A percentile compares a stretch with the other conserved stretches of the same genome.
phyloP scores from a whole-genome alignment of 768 basidiomycete species.

The Clavaria fumosa region DNA sequence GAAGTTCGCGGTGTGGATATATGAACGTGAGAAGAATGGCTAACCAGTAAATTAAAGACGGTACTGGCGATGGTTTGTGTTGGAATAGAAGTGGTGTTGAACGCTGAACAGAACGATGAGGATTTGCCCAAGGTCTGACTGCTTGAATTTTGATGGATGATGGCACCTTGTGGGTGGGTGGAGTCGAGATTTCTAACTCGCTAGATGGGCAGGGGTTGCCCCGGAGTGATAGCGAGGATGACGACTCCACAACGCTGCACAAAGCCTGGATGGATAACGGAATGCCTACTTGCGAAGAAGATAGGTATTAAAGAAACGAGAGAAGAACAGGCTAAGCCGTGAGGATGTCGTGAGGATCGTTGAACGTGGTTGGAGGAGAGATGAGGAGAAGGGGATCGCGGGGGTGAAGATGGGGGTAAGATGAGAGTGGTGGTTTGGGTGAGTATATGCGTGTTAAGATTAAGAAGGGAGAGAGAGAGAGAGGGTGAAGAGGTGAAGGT shows the following conservation, averaged over 20 bases:
- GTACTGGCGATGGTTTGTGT: constrained; percentile 15
- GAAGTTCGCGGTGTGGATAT: constrained; percentile 14
- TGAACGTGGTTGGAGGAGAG: no score
- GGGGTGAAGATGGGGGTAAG: constrained; percentile 48
- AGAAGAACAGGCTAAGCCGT: constrained; percentile 4
- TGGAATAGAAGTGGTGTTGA: constrained; percentile 17
- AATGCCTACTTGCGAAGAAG: constrained; percentile 5
- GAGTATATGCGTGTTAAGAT: background rate
- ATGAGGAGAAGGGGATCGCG: constrained; percentile 36
- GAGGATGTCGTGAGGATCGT: constrained; percentile 18
- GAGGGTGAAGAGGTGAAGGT: constrained; percentile 13
- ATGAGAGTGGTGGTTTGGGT: constrained; percentile 20
- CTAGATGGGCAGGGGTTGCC: background rate
- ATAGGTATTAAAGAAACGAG: constrained; percentile 4
- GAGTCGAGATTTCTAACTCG: no score
- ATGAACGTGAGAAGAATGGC: constrained; percentile 11
- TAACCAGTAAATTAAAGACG: constrained; percentile 30
- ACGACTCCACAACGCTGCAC: background rate
- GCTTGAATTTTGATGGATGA: no score
- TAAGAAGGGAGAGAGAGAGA: constrained; percentile 9
- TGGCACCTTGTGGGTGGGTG: no score
- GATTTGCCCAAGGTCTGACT: background rate
- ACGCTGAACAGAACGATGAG: constrained; percentile 12
- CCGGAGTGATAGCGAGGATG: background rate
- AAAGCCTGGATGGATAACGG: constrained; percentile 2